Evolutionary conservation across 1,284 basidiomycete genomes (phyloP), one percentile per base, ranked within the genome.

Genomic region (Lentinus polychrous): DNA sequence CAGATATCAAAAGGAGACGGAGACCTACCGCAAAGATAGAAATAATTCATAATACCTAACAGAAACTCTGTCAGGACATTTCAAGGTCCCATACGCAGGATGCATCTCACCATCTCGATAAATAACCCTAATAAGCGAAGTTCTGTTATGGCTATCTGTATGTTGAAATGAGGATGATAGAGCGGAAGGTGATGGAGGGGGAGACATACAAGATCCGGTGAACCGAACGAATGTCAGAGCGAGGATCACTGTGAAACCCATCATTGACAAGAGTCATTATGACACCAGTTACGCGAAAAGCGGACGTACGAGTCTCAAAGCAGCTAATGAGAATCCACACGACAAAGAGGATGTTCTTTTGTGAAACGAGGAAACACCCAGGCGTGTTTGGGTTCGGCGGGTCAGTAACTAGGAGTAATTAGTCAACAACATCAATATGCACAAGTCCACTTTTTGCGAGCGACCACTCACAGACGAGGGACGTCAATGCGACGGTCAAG

Each of bases 21-120:
- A n/a, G n/a, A 49, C 50, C 8, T 46, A 52, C 50, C 34, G 24
- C 42, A 48, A 3, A 52, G 43, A 17, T 49, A 52, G 5, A 48
- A 6, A 31, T 52, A 52, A 24, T 48, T 48, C n/a, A 49, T 8
- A 10, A 49, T 36, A 20, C 49, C 49, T 50, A 17, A 3, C 11
- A 15, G 22, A 32, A 14, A 14, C 22, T 37, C 14, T 11, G 15
- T 45, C 15, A 46, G 15, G n/a, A 36, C 20, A 31, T 43, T 42
- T 4, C 7, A 6, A 14, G 7, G 37, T 43, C 14, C 15, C 2
- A n/a, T 8, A 43, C n/a, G 12, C 3, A 23, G n/a, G 15, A 36
- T 31, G 31, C 15, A 37, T 5, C 15, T 33, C 20, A 46, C 50
- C 50, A 31, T 52, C 50, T 11, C 47, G 34, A 31, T 52, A 52